These are phyloP conservation scores for Hypericum androsaemum DNA, from an alignment of 345 rosid species.

Conservation along the genomic window DNA sequence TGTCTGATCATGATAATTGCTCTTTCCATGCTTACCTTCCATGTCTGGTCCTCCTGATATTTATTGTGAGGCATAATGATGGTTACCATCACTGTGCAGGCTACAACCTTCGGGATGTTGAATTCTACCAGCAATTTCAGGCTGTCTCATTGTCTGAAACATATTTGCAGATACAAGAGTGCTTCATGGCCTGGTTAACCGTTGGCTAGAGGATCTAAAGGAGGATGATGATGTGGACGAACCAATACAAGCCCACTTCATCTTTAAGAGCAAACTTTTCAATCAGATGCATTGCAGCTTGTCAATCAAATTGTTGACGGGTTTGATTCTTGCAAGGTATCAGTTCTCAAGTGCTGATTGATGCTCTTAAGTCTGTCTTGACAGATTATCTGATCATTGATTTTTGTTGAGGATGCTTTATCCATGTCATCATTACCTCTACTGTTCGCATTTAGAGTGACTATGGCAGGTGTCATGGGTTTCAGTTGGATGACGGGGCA, in stretches of 20 bases:
- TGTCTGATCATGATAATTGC: constrained; percentile 88
- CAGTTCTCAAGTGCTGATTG: constrained; percentile 7
- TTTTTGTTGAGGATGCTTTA: background rate
- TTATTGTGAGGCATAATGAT: no score
- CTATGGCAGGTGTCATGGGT: constrained; percentile 58
- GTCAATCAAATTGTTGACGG: constrained; percentile 46
- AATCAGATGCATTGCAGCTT: constrained; percentile 46
- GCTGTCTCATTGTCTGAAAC: constrained; percentile 1
- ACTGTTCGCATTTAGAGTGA: background rate
- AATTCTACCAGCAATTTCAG: background rate
- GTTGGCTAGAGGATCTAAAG: constrained; percentile 65
- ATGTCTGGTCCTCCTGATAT: constrained; percentile 33
- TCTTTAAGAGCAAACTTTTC: constrained; percentile 43
- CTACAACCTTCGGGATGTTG: background rate
- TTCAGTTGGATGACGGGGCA: constrained; percentile 23
- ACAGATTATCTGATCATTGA: no score
- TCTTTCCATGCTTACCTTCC: constrained; percentile 49
- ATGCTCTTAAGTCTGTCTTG: no score
- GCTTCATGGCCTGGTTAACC: constrained; percentile 56
- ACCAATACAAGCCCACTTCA: constrained; percentile 48
- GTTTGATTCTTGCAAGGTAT: constrained; percentile 53
- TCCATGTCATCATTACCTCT: background rate
- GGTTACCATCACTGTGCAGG: no score
- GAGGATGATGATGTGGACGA: constrained; percentile 75
- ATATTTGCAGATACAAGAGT: constrained; percentile 42